These are phyloP conservation scores for Daedaleopsis nitida DNA, from an alignment of 768 basidiomycete species.

Conservation along the genomic window DNA sequence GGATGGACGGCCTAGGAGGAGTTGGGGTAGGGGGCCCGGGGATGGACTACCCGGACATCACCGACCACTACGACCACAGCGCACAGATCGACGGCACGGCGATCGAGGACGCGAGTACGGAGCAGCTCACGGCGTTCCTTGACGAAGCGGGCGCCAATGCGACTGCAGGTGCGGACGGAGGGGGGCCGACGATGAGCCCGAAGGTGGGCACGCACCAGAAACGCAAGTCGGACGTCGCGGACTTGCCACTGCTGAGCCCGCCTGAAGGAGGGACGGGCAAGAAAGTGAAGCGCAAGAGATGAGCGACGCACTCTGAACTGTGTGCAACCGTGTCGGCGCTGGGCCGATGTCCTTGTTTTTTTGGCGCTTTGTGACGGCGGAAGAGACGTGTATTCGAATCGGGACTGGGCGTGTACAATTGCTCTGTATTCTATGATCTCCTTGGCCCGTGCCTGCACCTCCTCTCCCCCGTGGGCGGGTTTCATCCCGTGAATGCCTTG, in stretches of 20 bases:
- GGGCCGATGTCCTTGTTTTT: not conserved
- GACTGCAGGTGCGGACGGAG: slow-evolving; percentile 25
- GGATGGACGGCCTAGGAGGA: not conserved
- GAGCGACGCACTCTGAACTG: not conserved
- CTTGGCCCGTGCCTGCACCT: not conserved
- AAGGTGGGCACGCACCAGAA: slow-evolving; percentile 24
- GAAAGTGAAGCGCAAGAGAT: slow-evolving; percentile 33
- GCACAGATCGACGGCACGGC: slow-evolving; percentile 35
- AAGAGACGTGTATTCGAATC: not conserved
- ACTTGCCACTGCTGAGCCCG: slow-evolving; percentile 21
- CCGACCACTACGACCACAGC: slow-evolving; percentile 35
- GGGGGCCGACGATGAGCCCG: slow-evolving; percentile 2
- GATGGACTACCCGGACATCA: slow-evolving; percentile 34
- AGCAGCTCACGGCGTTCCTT: slow-evolving; percentile 44
- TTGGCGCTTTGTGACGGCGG: not conserved
- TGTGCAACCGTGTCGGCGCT: not conserved
- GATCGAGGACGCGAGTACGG: slow-evolving; percentile 34
- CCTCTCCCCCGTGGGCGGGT: no score
- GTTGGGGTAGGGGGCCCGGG: slow-evolving; percentile 27
- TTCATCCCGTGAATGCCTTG: no score
- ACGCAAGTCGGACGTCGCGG: slow-evolving; percentile 34
- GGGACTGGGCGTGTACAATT: not conserved
- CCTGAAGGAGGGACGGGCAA: slow-evolving; percentile 7
- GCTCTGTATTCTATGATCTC: not conserved
- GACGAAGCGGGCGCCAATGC: slow-evolving; percentile 39